phyloP scores from a whole-genome alignment of 257 asterid genomes.

The Nicotiana knightiana region DNA sequence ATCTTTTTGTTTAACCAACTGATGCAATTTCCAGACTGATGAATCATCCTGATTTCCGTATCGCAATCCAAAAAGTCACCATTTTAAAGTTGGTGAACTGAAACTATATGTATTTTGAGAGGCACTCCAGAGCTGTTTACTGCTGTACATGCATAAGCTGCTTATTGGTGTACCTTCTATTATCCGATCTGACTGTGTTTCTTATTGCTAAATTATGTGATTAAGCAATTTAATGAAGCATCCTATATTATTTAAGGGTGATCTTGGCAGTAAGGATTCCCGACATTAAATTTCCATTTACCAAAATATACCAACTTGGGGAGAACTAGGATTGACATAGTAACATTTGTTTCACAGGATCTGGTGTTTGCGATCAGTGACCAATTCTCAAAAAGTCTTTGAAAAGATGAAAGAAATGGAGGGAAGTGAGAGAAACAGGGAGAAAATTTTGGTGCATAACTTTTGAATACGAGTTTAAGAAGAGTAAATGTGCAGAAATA shows the following conservation, averaged over 20 bases:
- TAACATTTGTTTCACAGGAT: no score
- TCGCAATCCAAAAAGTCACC: neutral
- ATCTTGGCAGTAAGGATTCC: neutral
- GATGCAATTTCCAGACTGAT: neutral
- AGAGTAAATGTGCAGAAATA: neutral
- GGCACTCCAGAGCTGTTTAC: neutral
- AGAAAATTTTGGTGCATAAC: neutral
- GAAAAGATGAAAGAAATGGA: no score
- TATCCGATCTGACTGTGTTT: neutral
- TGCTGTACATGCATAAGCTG: no score
- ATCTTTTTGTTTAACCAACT: neutral
- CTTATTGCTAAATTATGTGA: neutral
- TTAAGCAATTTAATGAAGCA: neutral
- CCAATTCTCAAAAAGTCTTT: no score
- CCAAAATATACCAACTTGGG: no score
- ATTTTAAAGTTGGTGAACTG: neutral
- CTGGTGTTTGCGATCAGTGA: no score
- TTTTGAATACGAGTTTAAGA: neutral
- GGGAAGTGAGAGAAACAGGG: no score
- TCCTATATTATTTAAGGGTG: neutral
- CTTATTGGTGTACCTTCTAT: neutral
- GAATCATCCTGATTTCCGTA: neutral
- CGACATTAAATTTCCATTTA: neutral
- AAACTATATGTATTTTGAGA: neutral
- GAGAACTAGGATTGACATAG: no score